phyloP scores from a whole-genome alignment of 2,329 filamentous ascomycete genomes.

The Hypoxylon sp. region DNA sequence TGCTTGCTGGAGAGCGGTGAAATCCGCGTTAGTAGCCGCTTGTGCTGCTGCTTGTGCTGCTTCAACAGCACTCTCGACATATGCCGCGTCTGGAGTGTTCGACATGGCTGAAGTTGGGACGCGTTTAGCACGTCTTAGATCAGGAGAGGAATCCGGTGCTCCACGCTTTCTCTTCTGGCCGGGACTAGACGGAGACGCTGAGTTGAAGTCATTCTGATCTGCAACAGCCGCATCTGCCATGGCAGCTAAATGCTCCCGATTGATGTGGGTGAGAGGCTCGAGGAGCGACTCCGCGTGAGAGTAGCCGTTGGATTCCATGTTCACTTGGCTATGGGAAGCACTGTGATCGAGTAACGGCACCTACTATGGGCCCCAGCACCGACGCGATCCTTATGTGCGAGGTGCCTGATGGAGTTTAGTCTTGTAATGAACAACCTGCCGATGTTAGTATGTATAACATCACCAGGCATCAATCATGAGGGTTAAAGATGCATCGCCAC shows the following conservation, averaged over 20 bases:
- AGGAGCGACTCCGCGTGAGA: slow-evolving; percentile 54
- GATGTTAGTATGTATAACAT: slow-evolving; percentile 38
- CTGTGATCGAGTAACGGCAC: slow-evolving; percentile 42
- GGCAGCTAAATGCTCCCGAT: slow-evolving; percentile 54
- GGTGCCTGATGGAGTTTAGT: slow-evolving; percentile 30
- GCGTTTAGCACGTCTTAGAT: slow-evolving; percentile 66
- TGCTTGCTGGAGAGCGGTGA: slow-evolving; percentile 70
- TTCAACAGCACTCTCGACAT: slow-evolving; percentile 70
- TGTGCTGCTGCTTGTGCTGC: slow-evolving; percentile 59
- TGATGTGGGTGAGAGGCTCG: slow-evolving; percentile 53
- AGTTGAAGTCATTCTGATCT: slow-evolving; percentile 65
- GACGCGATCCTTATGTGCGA: slow-evolving; percentile 33
- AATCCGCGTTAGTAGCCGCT: slow-evolving; percentile 65
- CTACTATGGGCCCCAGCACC: slow-evolving; percentile 44
- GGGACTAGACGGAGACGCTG: slow-evolving; percentile 60
- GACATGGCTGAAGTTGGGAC: slow-evolving; percentile 63
- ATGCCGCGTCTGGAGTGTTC: slow-evolving; percentile 61
- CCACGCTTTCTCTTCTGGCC: slow-evolving; percentile 71
- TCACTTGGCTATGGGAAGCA: slow-evolving; percentile 35
- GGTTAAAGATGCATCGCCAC: slow-evolving; percentile 32
- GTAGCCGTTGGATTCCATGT: slow-evolving; percentile 55
- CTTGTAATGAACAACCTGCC: slow-evolving; percentile 36
- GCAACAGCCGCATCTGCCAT: slow-evolving; percentile 65
- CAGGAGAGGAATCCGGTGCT: slow-evolving; percentile 62
- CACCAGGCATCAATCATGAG: slow-evolving; percentile 15